phyloP scores from a whole-genome alignment of 176 grass and related monocot genomes.

The Chloris gayana region DNA sequence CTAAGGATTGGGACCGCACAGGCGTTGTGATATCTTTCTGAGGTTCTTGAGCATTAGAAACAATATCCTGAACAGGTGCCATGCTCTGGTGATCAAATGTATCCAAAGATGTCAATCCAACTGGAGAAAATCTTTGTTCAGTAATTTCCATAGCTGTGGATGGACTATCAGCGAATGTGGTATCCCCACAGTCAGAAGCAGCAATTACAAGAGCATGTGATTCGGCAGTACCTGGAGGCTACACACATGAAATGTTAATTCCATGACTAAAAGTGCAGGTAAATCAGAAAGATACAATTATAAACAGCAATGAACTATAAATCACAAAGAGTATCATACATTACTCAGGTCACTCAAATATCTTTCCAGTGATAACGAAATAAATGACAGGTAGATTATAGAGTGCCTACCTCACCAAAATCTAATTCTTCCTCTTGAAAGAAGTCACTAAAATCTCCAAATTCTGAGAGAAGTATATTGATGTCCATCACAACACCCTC shows the following conservation, averaged over 20 bases:
- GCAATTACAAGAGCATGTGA: constrained; percentile 62
- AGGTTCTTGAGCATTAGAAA: constrained; percentile 58
- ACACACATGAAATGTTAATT: constrained; percentile 35
- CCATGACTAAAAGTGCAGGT: constrained; percentile 25
- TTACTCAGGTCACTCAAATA: constrained; percentile 19
- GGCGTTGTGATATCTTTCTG: constrained; percentile 60
- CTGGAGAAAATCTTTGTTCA: constrained; percentile 74
- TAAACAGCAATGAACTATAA: background rate
- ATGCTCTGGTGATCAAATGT: constrained; percentile 62
- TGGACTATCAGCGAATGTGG: constrained; percentile 65
- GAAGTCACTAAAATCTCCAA: constrained; percentile 95
- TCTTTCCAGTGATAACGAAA: constrained; percentile 23
- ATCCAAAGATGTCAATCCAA: constrained; percentile 73
- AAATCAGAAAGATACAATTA: background rate
- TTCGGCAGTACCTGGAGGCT: constrained; percentile 95
- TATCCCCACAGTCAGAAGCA: constrained; percentile 64
- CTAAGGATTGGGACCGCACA: constrained; percentile 42
- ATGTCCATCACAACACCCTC: constrained; percentile 80
- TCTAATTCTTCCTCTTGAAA: constrained; percentile 73
- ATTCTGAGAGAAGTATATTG: constrained; percentile 77
- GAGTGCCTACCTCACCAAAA: constrained; percentile 85
- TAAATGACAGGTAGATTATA: constrained; percentile 27
- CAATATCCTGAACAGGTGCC: constrained; percentile 64
- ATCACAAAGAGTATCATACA: constrained; percentile 7
- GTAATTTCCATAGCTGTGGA: constrained; percentile 73